These are phyloP conservation scores for Cladobotryum protrusum DNA, from an alignment of 2,329 filamentous ascomycete species.

Conservation along the genomic window DNA sequence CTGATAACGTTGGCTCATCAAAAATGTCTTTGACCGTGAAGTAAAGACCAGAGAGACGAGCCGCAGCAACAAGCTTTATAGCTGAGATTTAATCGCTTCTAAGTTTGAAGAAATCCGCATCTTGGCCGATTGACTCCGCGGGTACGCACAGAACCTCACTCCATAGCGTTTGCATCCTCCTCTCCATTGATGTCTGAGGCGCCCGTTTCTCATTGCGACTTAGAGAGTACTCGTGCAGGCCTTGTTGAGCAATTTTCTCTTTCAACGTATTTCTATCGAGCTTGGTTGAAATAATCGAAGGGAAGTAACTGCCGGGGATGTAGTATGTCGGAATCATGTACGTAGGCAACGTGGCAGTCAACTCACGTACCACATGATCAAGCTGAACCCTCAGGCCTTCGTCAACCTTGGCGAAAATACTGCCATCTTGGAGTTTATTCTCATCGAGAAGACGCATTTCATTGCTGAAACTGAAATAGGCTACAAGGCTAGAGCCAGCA, in stretches of 20 bases:
- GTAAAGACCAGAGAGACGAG: no score
- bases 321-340: slow-evolving; percentile 9
- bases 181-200: slow-evolving; percentile 2
- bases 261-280: slow-evolving; percentile 4
- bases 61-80: no score
- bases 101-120: no score
- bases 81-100: no score
- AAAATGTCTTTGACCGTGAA: no score
- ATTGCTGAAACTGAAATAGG: slow-evolving; percentile 1
- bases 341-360: background rate
- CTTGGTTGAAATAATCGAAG: slow-evolving; percentile 7
- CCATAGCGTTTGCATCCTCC: slow-evolving; percentile 1
- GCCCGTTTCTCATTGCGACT: background rate
- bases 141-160: background rate
- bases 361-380: background rate
- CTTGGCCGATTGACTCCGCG: background rate
- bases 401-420: background rate
- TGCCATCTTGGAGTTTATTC: background rate
- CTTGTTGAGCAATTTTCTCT: background rate
- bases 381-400: background rate
- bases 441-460: background rate
- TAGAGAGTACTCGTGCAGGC: background rate
- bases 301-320: slow-evolving; percentile 5
- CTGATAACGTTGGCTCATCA: no score
- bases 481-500: background rate